Evolutionary conservation across 2,329 filamentous ascomycete genomes (phyloP).

Genomic region (Botryotinia calthae): DNA sequence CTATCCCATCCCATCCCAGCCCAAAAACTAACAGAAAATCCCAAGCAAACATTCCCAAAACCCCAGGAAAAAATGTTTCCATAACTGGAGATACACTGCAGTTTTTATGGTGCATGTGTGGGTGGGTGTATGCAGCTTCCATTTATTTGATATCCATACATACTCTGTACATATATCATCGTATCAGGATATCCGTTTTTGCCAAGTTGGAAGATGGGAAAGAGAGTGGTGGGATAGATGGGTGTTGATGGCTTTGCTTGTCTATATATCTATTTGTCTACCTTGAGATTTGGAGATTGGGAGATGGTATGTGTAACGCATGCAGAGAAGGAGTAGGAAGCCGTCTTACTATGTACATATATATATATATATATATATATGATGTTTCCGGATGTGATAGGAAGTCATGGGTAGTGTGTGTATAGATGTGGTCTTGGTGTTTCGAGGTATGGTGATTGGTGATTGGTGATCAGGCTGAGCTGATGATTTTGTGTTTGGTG

Average conservation of each 20-base stretch:
- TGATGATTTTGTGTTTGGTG: not conserved
- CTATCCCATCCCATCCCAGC: no score
- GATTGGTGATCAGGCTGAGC: not conserved
- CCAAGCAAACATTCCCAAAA: not conserved
- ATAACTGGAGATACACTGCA: not conserved
- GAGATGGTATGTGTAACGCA: no score
- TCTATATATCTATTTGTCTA: not conserved
- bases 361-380: not conserved
- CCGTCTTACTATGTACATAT: slow-evolving; percentile 4
- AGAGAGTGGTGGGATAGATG: no score
- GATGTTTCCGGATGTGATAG: not conserved
- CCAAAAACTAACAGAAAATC: no score
- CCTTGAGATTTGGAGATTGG: no score
- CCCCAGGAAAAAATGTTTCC: not conserved
- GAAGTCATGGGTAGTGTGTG: not conserved
- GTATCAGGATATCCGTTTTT: not conserved
- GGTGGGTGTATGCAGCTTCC: not conserved
- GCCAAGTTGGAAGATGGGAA: not conserved
- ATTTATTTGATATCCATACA: not conserved
- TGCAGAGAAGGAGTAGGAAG: not conserved
- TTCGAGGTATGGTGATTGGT: not conserved
- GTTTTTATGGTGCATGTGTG: not conserved
- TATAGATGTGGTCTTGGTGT: not conserved
- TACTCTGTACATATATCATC: not conserved
- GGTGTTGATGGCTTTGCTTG: not conserved